A percentile compares a stretch with the other conserved stretches of the same genome.
Evolutionary conservation across 495 filamentous ascomycete genomes (phyloP).

Genomic region (Astrothelium macrocarpum): DNA sequence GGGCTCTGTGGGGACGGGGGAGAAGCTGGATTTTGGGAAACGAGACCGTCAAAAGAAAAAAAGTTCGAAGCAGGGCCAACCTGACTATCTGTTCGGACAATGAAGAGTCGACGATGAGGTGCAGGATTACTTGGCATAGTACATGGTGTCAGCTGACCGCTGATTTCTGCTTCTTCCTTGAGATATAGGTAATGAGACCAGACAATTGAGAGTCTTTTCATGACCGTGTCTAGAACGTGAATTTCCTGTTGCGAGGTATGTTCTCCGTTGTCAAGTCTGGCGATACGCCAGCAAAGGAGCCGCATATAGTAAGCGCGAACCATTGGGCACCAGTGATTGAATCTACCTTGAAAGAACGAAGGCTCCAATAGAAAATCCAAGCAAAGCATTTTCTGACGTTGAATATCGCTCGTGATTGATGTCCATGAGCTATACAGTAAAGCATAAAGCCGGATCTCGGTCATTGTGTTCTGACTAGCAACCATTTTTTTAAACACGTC

Average conservation of each 20-base stretch:
- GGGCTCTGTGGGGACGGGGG: constrained; percentile 34
- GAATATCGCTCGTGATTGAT: constrained; percentile 53
- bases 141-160: constrained; percentile 50
- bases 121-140: constrained; percentile 79
- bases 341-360: constrained; percentile 70
- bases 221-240: constrained; percentile 58
- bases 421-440: constrained; percentile 81
- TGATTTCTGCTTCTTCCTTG: constrained; percentile 51
- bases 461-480: constrained; percentile 85
- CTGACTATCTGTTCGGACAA: constrained; percentile 76
- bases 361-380: constrained; percentile 71
- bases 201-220: constrained; percentile 56
- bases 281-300: constrained; percentile 84
- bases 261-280: constrained; percentile 57
- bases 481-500: constrained; percentile 74
- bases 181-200: constrained; percentile 76
- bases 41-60: constrained; percentile 55
- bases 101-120: constrained; percentile 82
- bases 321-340: constrained; percentile 98
- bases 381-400: constrained; percentile 63
- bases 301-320: constrained; percentile 94
- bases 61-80: constrained; percentile 40
- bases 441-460: constrained; percentile 79
- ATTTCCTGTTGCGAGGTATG: constrained; percentile 36
- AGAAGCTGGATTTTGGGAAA: constrained; percentile 30